These are phyloP conservation scores for Anethum foeniculum DNA, from an alignment of 140 eudicot species.

Conservation along the genomic window DNA sequence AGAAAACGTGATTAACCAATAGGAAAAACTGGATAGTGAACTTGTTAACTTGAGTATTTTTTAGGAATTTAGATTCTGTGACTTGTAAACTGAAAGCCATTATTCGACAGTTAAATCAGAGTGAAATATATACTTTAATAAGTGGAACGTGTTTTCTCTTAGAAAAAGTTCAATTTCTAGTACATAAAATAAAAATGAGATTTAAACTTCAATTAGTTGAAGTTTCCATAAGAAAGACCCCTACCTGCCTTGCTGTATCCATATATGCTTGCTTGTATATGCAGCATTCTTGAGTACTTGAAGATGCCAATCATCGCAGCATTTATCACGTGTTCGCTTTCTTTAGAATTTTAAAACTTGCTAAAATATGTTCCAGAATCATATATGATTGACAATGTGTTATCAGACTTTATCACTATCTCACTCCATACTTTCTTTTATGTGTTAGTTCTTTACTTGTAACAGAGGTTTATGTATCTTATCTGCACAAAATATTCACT, in stretches of 20 bases:
- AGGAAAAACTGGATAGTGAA: too few relatives aligned
- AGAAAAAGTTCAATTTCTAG: too few relatives aligned
- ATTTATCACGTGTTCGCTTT: not conserved
- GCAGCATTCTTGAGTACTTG: not conserved
- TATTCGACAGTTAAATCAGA: too few relatives aligned
- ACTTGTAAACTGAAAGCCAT: too few relatives aligned
- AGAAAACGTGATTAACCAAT: too few relatives aligned
- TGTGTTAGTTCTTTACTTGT: conserved; percentile 1
- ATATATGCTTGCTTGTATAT: not conserved
- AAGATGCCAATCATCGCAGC: not conserved
- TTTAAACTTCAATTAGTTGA: too few relatives aligned
- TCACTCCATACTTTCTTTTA: not conserved
- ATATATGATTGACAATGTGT: not conserved
- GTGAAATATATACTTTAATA: too few relatives aligned
- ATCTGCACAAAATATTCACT: not conserved
- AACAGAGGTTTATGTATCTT: not conserved
- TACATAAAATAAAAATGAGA: too few relatives aligned
- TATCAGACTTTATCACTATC: not conserved
- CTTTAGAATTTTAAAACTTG: not conserved
- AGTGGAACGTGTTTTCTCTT: too few relatives aligned
- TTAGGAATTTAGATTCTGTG: too few relatives aligned
- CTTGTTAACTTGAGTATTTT: too few relatives aligned
- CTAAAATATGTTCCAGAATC: not conserved
- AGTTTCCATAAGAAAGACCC: too few relatives aligned
- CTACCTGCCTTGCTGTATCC: not conserved